Percentiles rank a stretch among this genome's conserved stretches.
These are phyloP conservation scores for Diddensiella santjacobensis DNA, from an alignment of 805 yeast genomes.

Conservation along the genomic window DNA sequence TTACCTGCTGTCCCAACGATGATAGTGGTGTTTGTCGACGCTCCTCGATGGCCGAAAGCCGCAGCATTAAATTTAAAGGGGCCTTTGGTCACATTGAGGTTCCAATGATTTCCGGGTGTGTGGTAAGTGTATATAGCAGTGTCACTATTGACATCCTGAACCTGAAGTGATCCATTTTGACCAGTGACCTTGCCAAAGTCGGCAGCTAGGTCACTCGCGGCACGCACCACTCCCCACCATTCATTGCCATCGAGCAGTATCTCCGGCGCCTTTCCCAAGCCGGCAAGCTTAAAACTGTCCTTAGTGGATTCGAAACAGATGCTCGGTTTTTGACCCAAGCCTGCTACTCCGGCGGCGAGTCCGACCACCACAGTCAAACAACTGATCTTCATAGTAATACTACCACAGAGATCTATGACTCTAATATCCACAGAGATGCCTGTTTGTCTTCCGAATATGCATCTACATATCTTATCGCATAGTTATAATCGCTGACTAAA, in stretches of 20 bases:
- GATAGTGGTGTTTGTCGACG: slow-evolving; percentile 11
- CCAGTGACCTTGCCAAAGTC: slow-evolving; percentile 19
- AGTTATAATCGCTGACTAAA: too few species aligned
- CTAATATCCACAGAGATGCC: too few species aligned
- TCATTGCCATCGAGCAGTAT: slow-evolving; percentile 18
- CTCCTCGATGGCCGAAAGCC: neutral
- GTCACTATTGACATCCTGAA: slow-evolving; percentile 4
- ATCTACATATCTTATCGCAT: too few species aligned
- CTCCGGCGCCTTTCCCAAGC: too few species aligned
- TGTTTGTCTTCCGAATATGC: too few species aligned
- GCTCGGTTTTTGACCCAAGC: too few species aligned
- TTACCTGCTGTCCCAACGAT: slow-evolving; percentile 19
- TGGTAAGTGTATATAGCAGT: slow-evolving; percentile 18
- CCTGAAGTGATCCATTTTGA: slow-evolving; percentile 1
- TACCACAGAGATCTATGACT: too few species aligned
- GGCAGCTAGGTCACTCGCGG: slow-evolving; percentile 15
- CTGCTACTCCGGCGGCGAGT: too few species aligned
- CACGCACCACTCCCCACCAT: slow-evolving; percentile 19
- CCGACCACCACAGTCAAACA: too few species aligned
- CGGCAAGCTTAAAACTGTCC: too few species aligned
- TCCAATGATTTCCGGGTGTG: slow-evolving; percentile 2
- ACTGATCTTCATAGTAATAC: too few species aligned
- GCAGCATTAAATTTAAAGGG: slow-evolving; percentile 8
- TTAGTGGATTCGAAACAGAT: too few species aligned
- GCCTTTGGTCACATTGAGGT: slow-evolving; percentile 5